Conservation (phyloP, 2,329 filamentous ascomycete genomes). For the Onygenales sp. region DNA sequence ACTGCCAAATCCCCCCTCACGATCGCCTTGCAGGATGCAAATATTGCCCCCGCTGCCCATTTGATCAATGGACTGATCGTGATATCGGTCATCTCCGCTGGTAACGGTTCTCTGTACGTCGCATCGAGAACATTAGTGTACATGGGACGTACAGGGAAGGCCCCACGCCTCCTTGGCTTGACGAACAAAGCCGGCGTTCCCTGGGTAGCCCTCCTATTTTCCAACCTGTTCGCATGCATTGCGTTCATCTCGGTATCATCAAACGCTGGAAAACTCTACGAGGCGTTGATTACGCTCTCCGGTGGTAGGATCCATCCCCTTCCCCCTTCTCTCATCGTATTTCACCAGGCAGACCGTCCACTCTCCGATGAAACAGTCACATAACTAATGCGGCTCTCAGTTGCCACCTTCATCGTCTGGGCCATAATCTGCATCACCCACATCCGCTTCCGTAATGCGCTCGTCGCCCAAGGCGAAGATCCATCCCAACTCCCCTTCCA, state of each 20-base stretch:
- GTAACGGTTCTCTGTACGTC: slow-evolving; percentile 71
- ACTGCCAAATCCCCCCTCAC: slow-evolving; percentile 65
- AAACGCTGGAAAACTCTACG: slow-evolving; percentile 21
- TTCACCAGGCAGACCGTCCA: too few relatives aligned
- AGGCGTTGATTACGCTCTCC: slow-evolving; percentile 24
- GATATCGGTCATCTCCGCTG: slow-evolving; percentile 60
- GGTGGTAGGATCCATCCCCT: slow-evolving; percentile 16
- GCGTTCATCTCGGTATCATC: slow-evolving; percentile 23
- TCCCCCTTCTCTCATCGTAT: too few relatives aligned
- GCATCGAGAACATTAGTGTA: slow-evolving; percentile 64
- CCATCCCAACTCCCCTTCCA: slow-evolving; percentile 38
- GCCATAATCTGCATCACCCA: slow-evolving; percentile 32
- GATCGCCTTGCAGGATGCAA: slow-evolving; percentile 62
- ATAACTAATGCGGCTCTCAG: slow-evolving; percentile 6
- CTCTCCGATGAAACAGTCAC: too few relatives aligned
- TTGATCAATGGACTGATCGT: slow-evolving; percentile 72
- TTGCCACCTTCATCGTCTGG: slow-evolving; percentile 33
- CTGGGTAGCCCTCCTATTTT: slow-evolving; percentile 53
- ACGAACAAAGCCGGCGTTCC: slow-evolving; percentile 56
- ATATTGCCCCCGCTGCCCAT: slow-evolving; percentile 63
- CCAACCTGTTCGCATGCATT: slow-evolving; percentile 57
- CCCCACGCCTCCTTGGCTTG: slow-evolving; percentile 58
- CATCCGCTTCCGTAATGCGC: slow-evolving; percentile 32
- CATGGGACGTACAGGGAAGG: slow-evolving; percentile 65
- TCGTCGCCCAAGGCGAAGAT: slow-evolving; percentile 27